Base-by-base conservation (phyloP, 176 grass and related monocot species). In the Rhynchospora tenuis region DNA sequence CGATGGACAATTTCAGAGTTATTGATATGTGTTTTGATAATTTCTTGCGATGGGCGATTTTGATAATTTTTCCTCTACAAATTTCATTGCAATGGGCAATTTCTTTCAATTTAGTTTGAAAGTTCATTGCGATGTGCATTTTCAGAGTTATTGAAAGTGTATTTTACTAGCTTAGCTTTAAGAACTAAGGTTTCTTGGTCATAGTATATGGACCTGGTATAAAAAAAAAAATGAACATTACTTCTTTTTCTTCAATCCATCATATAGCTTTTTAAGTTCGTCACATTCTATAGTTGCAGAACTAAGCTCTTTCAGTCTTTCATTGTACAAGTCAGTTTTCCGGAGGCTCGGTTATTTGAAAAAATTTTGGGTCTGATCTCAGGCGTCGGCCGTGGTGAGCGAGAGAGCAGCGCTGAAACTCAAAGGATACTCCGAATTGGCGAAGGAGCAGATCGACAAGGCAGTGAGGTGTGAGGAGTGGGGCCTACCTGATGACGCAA, bases 391-490 rank as follows among this genome's bases (percentile, higher is more conserved):
- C 19, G 92, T 93, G 79, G 90, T 95, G 27, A 86, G 89, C 82
- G 92, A 98, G 87, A 86, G 95, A 79, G 92, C 91, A 45, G 92
- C 87, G 31, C 81, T 98, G 52, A 98, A 93, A 88, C 89, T 98
- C 29, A 95, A 75, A 91, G 95, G 92, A 2, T 98, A 98, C 86
- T 98, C 95, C 86, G 95, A 95, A 31, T 85, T 98, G 68, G 95
- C 95, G 60, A 98, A 98, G 83, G 89, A 98, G 89, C 90, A 93
- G 90, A 98, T 95, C 88, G 89, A 98, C 82, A 98, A 95, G 86
- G 95, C 95, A 48, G 87, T 98, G 46, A 91, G 91, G 66, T 86
- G 91, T 31, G 95, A 98, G 91, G 95, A 98, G 88, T 93, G 92
- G 91, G 91, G 91, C 0, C 83, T 95, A 69, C 78, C 89, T 9